These are phyloP conservation scores for Maudiozyma bulderi DNA, from an alignment of 805 yeast genomes.

Conservation along the genomic window DNA sequence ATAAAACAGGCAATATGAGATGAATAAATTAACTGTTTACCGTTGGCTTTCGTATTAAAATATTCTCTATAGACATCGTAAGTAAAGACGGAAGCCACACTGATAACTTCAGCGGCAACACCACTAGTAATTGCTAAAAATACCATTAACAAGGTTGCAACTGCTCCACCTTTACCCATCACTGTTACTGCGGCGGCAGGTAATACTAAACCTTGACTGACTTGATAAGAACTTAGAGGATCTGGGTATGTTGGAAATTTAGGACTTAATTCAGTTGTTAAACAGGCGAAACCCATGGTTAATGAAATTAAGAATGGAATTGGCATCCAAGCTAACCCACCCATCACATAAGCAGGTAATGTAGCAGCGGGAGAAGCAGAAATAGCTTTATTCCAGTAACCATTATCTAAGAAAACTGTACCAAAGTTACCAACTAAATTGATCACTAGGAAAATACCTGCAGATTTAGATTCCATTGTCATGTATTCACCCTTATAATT, in stretches of 20 bases:
- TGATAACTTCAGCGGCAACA: constrained; percentile 81
- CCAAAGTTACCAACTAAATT: constrained; percentile 86
- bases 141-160: constrained; percentile 63
- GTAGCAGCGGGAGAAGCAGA: constrained; percentile 79
- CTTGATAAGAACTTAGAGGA: constrained; percentile 54
- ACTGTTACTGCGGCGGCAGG: constrained; percentile 66
- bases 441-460: constrained; percentile 84
- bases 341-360: constrained; percentile 77
- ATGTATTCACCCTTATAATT: constrained; percentile 81
- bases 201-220: constrained; percentile 70
- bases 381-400: constrained; percentile 84
- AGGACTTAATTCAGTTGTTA: constrained; percentile 60
- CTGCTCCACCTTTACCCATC: constrained; percentile 84
- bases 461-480: constrained; percentile 77
- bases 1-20: constrained; percentile 61
- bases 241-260: constrained; percentile 75
- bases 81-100: constrained; percentile 77
- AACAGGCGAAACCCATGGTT: constrained; percentile 78
- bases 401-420: constrained; percentile 77
- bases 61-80: constrained; percentile 80
- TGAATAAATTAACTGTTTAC: constrained; percentile 57
- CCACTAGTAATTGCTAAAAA: constrained; percentile 94
- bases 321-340: constrained; percentile 88
- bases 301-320: constrained; percentile 77
- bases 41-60: constrained; percentile 67